Base-by-base conservation (phyloP, 495 filamentous ascomycete species). In the Durotheca rogersii region DNA sequence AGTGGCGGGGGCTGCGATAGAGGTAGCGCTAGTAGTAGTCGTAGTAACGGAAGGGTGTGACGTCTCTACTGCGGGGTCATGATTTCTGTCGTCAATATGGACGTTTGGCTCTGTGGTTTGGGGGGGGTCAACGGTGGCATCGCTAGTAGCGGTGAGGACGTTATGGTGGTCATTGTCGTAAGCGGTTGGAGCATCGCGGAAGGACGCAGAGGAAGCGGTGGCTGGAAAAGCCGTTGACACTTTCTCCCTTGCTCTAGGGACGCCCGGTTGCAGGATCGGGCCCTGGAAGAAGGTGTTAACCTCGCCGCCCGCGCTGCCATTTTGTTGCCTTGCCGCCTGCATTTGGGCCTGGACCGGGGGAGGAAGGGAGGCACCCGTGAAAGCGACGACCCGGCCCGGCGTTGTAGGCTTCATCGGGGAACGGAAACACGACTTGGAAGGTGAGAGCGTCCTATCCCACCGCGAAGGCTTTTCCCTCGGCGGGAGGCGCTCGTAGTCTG, bases 331-430 rank as follows among this genome's bases (percentile, higher is more conserved):
- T 25, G 58, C 62, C 12, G 56, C 60, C 6, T 61, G 60, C 3
- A 42, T 43, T 16, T 68, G 56, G 0, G 63, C 62, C 56, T 72
- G 68, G 0, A 59, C 51, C 2, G 54, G 27, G 9, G 72, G 71
- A 9, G 69, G 70, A 10, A 71, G 58, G 5, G 58, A 62, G 42
- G 59, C 70, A 40, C 68, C 65, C 5, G 67, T 68, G 43, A 78
- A 78, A 43, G 73, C 70, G 18, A 78, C 74, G 6, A 75, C 66
- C 0, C 70, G 67, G 5, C 74, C 74, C 1, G 72, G 72, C 0
- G 72, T 75, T 31, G 67, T 73, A 4, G 67, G 64, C 45, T 79
- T 79, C 12, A 77, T 53, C 2, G 78, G 76, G 10, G 76, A 78
- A 41, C 78, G 71, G 19, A 81, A 60, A 51, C 64, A 74, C 1